These are phyloP conservation scores for Physcia stellaris DNA, from an alignment of 495 filamentous ascomycete species.

Conservation along the genomic window DNA sequence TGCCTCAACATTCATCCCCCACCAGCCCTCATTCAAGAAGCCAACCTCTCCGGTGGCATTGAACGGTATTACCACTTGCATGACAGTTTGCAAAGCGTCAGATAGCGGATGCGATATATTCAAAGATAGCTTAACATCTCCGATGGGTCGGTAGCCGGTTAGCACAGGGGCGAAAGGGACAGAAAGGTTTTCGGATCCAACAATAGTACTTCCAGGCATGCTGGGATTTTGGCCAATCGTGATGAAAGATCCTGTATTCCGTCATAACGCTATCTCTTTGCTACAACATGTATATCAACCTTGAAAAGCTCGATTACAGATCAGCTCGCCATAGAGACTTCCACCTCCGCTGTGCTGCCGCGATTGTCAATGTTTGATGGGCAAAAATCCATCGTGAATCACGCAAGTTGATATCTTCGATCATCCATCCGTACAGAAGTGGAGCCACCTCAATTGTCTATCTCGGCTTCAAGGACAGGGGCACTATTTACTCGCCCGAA, in stretches of 20 bases:
- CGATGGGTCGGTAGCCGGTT: constrained; percentile 41
- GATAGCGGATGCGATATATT: constrained; percentile 35
- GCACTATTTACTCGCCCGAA: no score
- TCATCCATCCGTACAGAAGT: constrained; percentile 46
- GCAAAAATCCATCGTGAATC: no score
- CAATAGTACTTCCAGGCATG: not conserved
- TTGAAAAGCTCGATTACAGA: constrained; percentile 64
- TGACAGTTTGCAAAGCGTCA: constrained; percentile 39
- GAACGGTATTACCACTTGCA: constrained; percentile 35
- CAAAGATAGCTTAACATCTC: constrained; percentile 34
- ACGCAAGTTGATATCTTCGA: constrained; percentile 63
- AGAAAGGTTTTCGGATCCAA: constrained; percentile 3
- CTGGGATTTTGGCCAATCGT: not conserved
- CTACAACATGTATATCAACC: no score
- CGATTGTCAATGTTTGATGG: no score
- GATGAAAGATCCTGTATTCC: not conserved
- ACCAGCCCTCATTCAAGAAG: constrained; percentile 45
- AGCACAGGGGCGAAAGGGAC: constrained; percentile 27
- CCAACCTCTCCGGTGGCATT: constrained; percentile 31
- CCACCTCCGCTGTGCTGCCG: constrained; percentile 67
- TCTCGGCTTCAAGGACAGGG: no score
- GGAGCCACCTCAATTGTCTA: no score
- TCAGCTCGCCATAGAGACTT: constrained; percentile 62
- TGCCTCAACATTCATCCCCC: constrained; percentile 43
- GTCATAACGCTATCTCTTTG: not conserved